Evolutionary conservation across 306 rosid species (phyloP).

Genomic region (Cucumis melo): DNA sequence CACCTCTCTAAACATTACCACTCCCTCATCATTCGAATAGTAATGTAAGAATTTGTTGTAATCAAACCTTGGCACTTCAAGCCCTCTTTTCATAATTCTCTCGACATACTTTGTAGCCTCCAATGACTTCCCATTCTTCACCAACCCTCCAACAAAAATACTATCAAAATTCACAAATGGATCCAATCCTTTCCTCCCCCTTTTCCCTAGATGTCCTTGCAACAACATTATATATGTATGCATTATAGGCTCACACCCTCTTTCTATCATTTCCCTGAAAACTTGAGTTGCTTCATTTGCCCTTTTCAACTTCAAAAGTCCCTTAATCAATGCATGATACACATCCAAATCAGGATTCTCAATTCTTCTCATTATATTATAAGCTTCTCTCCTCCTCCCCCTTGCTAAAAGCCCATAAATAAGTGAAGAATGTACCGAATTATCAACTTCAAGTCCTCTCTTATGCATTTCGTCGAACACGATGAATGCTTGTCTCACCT

Average conservation of each 20-base stretch:
- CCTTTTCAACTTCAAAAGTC: slow-evolving; percentile 52
- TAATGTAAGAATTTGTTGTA: slow-evolving; percentile 66
- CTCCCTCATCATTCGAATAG: slow-evolving; percentile 74
- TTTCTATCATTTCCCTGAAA: slow-evolving; percentile 59
- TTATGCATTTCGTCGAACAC: slow-evolving; percentile 63
- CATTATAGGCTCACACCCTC: slow-evolving; percentile 45
- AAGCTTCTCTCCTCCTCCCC: slow-evolving; percentile 50
- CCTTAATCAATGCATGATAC: slow-evolving; percentile 62
- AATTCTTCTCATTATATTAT: slow-evolving; percentile 13
- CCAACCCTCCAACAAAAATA: slow-evolving; percentile 68
- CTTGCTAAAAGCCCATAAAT: slow-evolving; percentile 48
- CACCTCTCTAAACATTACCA: slow-evolving; percentile 58
- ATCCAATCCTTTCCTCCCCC: slow-evolving; percentile 52
- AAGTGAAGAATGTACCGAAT: slow-evolving; percentile 25
- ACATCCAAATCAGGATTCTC: slow-evolving; percentile 29
- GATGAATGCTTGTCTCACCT: slow-evolving; percentile 22
- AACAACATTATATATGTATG: slow-evolving; percentile 73
- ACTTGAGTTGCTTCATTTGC: slow-evolving; percentile 65
- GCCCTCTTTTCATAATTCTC: slow-evolving; percentile 49
- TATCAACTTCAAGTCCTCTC: slow-evolving; percentile 40
- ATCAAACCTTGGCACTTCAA: slow-evolving; percentile 82
- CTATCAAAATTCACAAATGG: slow-evolving; percentile 64
- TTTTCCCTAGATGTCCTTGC: slow-evolving; percentile 62
- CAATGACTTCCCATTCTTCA: slow-evolving; percentile 25
- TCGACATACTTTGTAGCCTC: slow-evolving; percentile 78